These are phyloP conservation scores for Sodiomyces alkalinus DNA, from an alignment of 2,329 filamentous ascomycete species.

Conservation along the genomic window DNA sequence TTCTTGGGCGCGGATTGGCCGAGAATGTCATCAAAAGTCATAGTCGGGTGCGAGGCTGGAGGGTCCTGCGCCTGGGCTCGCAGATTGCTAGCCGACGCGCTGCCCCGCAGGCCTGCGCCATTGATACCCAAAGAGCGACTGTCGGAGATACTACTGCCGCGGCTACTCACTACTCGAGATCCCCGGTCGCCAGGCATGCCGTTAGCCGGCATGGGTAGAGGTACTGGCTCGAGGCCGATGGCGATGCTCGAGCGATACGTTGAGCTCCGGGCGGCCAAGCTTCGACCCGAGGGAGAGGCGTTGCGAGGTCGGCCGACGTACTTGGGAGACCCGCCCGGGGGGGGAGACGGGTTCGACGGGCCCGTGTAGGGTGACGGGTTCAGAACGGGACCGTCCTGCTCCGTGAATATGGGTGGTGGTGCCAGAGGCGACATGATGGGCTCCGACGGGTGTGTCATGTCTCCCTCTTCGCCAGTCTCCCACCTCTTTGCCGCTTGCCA, in stretches of 20 bases:
- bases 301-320: constrained; percentile 21
- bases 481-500: constrained; percentile 37
- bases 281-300: constrained; percentile 20
- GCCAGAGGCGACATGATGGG: constrained; percentile 21
- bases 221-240: constrained; percentile 26
- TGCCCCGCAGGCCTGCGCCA: constrained; percentile 11
- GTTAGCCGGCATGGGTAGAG: too few relatives aligned
- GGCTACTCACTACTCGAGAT: constrained; percentile 11
- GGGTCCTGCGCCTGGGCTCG: constrained; percentile 9
- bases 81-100: constrained; percentile 20
- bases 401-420: constrained; percentile 14
- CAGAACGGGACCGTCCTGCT: constrained; percentile 1
- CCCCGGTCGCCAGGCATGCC: constrained; percentile 7
- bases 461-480: constrained; percentile 21
- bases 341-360: constrained; percentile 14
- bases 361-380: constrained; percentile 9
- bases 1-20: constrained; percentile 15
- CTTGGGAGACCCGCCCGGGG: constrained; percentile 13
- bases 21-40: constrained; percentile 35
- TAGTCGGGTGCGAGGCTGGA: constrained; percentile 15
- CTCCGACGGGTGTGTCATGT: constrained; percentile 13
- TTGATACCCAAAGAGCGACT: too few relatives aligned
- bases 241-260: constrained; percentile 25
- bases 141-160: constrained; percentile 11
- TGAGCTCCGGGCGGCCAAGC: constrained; percentile 12